Evolutionary conservation across 768 basidiomycete species (phyloP), one percentile per base, ranked within the genome.

Genomic region (Dacryopinax spathularia): DNA sequence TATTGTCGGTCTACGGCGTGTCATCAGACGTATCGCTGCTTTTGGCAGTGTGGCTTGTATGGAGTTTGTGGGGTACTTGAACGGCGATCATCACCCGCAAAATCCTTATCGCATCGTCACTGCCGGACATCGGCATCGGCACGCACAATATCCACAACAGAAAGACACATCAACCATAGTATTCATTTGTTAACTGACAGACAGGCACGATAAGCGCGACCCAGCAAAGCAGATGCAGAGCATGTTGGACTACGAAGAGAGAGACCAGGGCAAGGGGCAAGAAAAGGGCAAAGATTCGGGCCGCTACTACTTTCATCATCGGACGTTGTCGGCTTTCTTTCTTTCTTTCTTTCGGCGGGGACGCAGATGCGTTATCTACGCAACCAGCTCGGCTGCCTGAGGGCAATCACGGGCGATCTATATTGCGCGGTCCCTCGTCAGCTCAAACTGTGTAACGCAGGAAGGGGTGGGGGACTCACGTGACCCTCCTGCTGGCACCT

Each of bases 401-500:
- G 70, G 69, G 62, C 69, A 70, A 34, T 70, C 68, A 36, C 69
- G 68, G 18, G 70, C 70, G 56, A 71, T 71, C 70, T 70, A 64
- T 15, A 39, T 10, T 20, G 22, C 12, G 31, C 48, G 31, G 39
- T 22, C 33, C 33, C 36, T 27, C 16, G 35, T 31, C 36, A 62
- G 36, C 20, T 71, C 68, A 67, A 71, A 72, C 64, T 69, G 68
- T 64, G 65, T 67, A 62, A 43, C 68, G 65, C 63, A 65, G 65
- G 69, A 68, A 60, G 73, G 74, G 72, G 75, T 36, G 12, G 68
- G n/a, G 35, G 1, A 78, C 88, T 74, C 72, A 91, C 89, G 77
- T 92, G 89, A 67, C 90, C 90, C 73, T 89, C 87, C 73, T 85
- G 83, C 71, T 88, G 86, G 70, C 91, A 92, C 71, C 89, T 91